Base-by-base conservation (phyloP, 2,329 filamentous ascomycete species). In the Talaromyces sp. region DNA sequence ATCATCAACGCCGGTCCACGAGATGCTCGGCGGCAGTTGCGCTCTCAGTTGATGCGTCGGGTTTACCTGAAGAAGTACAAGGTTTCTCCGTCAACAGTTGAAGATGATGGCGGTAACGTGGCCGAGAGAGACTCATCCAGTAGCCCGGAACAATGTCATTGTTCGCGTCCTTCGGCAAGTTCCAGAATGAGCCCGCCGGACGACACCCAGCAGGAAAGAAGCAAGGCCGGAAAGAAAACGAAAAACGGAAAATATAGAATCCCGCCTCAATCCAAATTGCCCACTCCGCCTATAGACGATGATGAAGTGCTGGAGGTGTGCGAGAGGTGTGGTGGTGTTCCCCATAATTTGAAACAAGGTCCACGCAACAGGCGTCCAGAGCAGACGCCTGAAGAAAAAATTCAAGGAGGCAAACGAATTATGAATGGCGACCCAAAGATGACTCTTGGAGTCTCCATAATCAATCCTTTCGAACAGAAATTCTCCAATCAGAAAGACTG, bases 1-100 rank as follows among this genome's bases (percentile, higher is more conserved):
- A 65, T 67, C 39, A 50, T 65, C 13, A 63, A 62, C n/a, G 66
- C 66, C 6, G 66, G 66, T 11, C 60, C 66, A 7, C 59, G 60
- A n/a, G 66, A 65, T 41, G 66, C 60, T 37, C 66, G 64, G 33
- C 66, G 64, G 7, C 54, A 65, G 19, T 41, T 67, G 4, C 66
- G 66, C 19, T 67, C 66, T 50, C 63, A 66, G 60, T 58, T 67
- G 63, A 67, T 67, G 66, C 66, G 66, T 31, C 66, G 66, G 11
- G 52, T 67, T 6, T 66, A 67, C 41, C 41, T 63, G 39, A 62
- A 65, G 24, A 67, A 65, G 31, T 61, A 67, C 27, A 27, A 50
- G 41, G 59, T 43, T 10, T 19, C 41, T 61, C 35, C 43, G 4
- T 37, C 45, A 19, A 14, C 56, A 13, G 33, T 35, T n/a, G 35